phyloP scores from a whole-genome alignment of 2,329 filamentous ascomycete species.

The Diaporthe amygdali region DNA sequence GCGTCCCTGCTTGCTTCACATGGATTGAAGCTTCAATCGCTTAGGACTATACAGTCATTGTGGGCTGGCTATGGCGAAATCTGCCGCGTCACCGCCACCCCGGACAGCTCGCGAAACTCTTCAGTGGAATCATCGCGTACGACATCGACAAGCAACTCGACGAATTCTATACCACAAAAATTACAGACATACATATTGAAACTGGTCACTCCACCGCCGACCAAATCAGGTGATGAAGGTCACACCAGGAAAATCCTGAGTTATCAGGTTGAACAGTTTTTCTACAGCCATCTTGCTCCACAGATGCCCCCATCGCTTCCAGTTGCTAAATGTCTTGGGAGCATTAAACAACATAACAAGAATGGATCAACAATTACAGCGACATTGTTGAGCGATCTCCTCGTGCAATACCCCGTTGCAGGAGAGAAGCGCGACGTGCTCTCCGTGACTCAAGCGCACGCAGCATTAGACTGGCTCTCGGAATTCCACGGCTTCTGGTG shows the following conservation, averaged over 20 bases:
- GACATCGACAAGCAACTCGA: background rate
- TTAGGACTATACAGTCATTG: slow-evolving; percentile 46
- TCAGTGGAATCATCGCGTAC: background rate
- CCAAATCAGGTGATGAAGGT: slow-evolving; percentile 55
- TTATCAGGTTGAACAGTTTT: slow-evolving; percentile 71
- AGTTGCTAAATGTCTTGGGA: slow-evolving; percentile 57
- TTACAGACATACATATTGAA: slow-evolving; percentile 58
- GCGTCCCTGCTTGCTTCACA: slow-evolving; percentile 1
- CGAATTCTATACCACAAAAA: slow-evolving; percentile 26
- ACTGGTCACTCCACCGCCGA: slow-evolving; percentile 45
- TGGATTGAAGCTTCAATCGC: slow-evolving; percentile 38
- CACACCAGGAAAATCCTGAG: slow-evolving; percentile 70
- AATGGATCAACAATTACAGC: slow-evolving; percentile 45
- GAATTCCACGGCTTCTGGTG: slow-evolving; percentile 64
- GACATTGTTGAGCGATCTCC: slow-evolving; percentile 63
- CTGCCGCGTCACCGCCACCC: slow-evolving; percentile 55
- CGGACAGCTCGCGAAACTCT: slow-evolving; percentile 12
- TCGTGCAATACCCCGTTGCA: slow-evolving; percentile 56
- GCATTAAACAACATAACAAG: slow-evolving; percentile 38
- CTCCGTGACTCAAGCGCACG: slow-evolving; percentile 50
- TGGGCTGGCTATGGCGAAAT: slow-evolving; percentile 63
- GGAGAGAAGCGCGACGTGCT: slow-evolving; percentile 59
- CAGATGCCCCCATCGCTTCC: slow-evolving; percentile 47
- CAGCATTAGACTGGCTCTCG: slow-evolving; percentile 67
- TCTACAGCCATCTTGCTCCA: slow-evolving; percentile 64